A percentile compares a stretch with the other conserved stretches of the same genome.
Evolutionary conservation across 2,329 filamentous ascomycete genomes (phyloP).

Genomic region (Elsinoe ampelina): DNA sequence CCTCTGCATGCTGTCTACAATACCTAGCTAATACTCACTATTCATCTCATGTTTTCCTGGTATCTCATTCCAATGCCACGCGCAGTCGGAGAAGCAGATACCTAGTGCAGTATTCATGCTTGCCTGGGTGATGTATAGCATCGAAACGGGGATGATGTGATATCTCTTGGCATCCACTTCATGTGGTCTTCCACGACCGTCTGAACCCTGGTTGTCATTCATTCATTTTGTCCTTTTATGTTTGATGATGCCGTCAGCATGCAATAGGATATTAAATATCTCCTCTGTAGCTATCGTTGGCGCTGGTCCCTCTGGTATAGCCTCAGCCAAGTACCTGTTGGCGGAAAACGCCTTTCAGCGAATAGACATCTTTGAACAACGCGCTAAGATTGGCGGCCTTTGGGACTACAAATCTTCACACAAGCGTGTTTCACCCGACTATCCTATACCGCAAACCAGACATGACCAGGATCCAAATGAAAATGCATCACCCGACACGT

Average conservation of each 20-base stretch:
- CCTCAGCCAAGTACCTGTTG: slow-evolving; percentile 67
- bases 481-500: slow-evolving; percentile 30
- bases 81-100: too few relatives aligned
- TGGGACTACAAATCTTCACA: slow-evolving; percentile 64
- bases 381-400: slow-evolving; percentile 64
- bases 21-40: too few relatives aligned
- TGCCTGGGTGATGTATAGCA: neutral
- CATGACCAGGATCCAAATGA: slow-evolving; percentile 52
- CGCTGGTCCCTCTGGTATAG: slow-evolving; percentile 62
- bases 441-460: slow-evolving; percentile 57
- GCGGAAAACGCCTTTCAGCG: slow-evolving; percentile 61
- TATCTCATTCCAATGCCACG: too few relatives aligned
- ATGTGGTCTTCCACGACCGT: neutral
- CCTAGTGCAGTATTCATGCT: too few relatives aligned
- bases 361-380: slow-evolving; percentile 76
- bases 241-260: neutral
- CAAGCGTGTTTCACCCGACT: slow-evolving; percentile 35
- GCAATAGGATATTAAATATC: neutral
- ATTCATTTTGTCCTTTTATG: neutral
- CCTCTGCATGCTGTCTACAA: too few relatives aligned
- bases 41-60: too few relatives aligned
- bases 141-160: neutral
- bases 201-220: neutral
- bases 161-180: neutral
- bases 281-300: slow-evolving; percentile 8